Evolutionary conservation across 345 rosid genomes (phyloP).

Genomic region (Pistacia integerrima): DNA sequence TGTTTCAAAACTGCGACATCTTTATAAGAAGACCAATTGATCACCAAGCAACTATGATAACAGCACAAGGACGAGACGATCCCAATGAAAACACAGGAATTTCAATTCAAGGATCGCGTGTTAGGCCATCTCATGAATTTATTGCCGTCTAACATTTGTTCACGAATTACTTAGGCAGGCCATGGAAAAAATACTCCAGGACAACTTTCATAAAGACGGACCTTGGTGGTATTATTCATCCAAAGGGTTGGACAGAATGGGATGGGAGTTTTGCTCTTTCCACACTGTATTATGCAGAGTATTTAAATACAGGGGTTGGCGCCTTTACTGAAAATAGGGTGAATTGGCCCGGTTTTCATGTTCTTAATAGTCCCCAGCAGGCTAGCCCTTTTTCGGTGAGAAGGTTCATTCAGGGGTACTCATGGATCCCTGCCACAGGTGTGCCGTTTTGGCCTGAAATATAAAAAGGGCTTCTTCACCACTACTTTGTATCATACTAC

Average conservation of each 20-base stretch:
- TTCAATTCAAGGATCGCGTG: conserved; percentile 49
- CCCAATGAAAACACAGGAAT: conserved; percentile 59
- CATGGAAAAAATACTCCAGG: conserved; percentile 64
- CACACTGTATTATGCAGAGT: conserved; percentile 64
- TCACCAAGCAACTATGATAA: conserved; percentile 57
- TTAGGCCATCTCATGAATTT: conserved; percentile 49
- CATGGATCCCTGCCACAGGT: conserved; percentile 62
- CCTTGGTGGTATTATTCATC: conserved; percentile 56
- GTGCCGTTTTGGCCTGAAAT: conserved; percentile 51
- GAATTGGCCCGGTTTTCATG: conserved; percentile 73
- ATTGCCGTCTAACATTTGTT: conserved; percentile 32
- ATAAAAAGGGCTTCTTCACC: conserved; percentile 9
- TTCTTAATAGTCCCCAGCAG: conserved; percentile 38
- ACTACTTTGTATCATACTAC: too few relatives aligned
- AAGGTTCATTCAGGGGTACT: conserved; percentile 58
- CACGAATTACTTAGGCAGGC: conserved; percentile 54
- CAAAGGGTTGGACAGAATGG: conserved; percentile 70
- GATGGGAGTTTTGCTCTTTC: conserved; percentile 51
- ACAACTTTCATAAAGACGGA: conserved; percentile 52
- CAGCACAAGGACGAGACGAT: conserved; percentile 66
- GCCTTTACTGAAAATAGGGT: conserved; percentile 43
- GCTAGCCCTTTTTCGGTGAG: conserved; percentile 47
- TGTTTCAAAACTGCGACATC: conserved; percentile 77
- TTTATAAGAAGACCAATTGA: conserved; percentile 57
- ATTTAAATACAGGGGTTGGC: conserved; percentile 56